A percentile compares a stretch with the other conserved stretches of the same genome.
phyloP scores from a whole-genome alignment of 1,139 yeast species.

The Taphrina communis region DNA sequence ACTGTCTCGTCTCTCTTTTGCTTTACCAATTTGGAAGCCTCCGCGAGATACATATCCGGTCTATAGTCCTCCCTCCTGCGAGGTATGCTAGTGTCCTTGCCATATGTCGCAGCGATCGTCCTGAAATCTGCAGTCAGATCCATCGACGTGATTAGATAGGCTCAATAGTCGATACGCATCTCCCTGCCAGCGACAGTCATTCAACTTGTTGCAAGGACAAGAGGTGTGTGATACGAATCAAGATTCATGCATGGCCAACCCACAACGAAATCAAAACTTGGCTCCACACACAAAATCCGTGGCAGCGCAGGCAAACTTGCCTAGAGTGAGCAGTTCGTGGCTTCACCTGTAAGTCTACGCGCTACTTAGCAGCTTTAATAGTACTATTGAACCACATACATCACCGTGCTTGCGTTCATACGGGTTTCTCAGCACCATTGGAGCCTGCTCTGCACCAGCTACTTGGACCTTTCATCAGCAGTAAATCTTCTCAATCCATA shows the following conservation, averaged over 20 bases:
- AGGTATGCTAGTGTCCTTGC: constrained; percentile 12
- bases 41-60: constrained; percentile 16
- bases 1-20: too few relatives aligned
- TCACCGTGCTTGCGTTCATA: too few relatives aligned
- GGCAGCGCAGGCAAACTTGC: background rate
- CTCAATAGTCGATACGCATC: background rate
- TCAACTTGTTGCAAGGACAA: too few relatives aligned
- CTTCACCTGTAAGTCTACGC: too few relatives aligned
- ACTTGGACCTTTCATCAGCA: background rate
- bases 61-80: constrained; percentile 5
- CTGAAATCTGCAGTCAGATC: constrained; percentile 25
- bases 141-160: background rate
- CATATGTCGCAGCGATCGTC: constrained; percentile 26
- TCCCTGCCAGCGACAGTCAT: too few relatives aligned
- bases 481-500: background rate
- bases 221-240: too few relatives aligned
- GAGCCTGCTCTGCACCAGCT: background rate
- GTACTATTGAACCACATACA: too few relatives aligned
- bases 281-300: background rate
- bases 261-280: background rate
- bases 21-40: constrained; percentile 8
- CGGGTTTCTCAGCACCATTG: too few relatives aligned
- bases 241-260: too few relatives aligned
- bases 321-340: background rate
- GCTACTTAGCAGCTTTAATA: too few relatives aligned